Conservation (phyloP, 768 basidiomycete genomes). For the Cystofilobasidium bisporidii region DNA sequence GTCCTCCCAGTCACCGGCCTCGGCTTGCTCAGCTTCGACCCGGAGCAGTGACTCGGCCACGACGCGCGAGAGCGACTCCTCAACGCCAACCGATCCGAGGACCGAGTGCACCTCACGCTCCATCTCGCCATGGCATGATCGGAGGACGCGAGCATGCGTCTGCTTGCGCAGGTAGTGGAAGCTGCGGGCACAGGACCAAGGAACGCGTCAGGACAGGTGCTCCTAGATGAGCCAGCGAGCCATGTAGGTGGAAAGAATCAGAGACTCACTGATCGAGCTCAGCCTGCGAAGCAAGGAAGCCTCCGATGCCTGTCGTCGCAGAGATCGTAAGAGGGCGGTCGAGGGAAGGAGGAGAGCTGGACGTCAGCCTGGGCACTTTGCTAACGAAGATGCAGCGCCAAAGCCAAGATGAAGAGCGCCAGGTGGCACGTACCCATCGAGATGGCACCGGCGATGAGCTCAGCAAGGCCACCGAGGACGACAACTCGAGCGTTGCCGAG, state of each 20-base stretch:
- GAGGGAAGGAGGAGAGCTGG: neutral
- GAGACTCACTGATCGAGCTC: constrained; percentile 76
- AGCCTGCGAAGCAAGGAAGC: constrained; percentile 70
- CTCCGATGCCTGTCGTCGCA: constrained; percentile 60
- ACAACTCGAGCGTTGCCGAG: constrained; percentile 85
- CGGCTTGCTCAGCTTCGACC: constrained; percentile 39
- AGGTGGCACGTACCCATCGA: constrained; percentile 1
- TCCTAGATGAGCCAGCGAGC: too few species aligned
- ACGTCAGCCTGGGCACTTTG: neutral
- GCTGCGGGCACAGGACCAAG: too few species aligned
- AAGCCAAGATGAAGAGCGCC: too few species aligned
- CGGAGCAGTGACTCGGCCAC: constrained; percentile 63
- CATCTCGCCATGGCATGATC: constrained; percentile 89
- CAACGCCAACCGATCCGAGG: constrained; percentile 79
- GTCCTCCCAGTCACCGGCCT: constrained; percentile 49
- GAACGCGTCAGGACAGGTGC: too few species aligned
- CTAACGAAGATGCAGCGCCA: neutral
- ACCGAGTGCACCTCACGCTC: constrained; percentile 86
- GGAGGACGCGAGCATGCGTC: constrained; percentile 60
- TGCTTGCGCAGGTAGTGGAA: constrained; percentile 26
- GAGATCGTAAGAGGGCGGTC: neutral
- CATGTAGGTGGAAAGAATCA: too few species aligned
- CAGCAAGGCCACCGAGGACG: constrained; percentile 85
- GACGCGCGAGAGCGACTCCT: constrained; percentile 64
- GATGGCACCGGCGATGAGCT: constrained; percentile 38